Percentiles rank a stretch among this genome's conserved stretches.
Conservation (phyloP, 352 stramenopile genomes). For the Phytophthora syringae region DNA sequence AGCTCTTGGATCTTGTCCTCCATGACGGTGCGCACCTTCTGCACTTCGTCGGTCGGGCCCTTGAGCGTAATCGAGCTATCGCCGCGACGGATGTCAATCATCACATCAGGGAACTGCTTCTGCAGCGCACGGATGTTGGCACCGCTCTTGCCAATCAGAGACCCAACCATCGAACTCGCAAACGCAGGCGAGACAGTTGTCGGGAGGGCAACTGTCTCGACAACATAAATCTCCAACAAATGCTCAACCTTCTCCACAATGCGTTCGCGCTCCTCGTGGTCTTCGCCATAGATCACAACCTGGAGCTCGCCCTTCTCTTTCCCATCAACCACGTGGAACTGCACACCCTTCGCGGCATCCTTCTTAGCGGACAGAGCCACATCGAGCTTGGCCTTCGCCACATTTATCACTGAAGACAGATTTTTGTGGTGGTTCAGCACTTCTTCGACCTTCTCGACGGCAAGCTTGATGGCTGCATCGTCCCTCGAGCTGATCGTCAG, state of each 20-base stretch:
- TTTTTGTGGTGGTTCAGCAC: constrained; percentile 62
- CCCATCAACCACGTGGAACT: constrained; percentile 61
- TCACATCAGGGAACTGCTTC: constrained; percentile 62
- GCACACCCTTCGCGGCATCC: constrained; percentile 57
- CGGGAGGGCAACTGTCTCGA: constrained; percentile 60
- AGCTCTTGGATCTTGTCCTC: constrained; percentile 78
- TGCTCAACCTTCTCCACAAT: constrained; percentile 74
- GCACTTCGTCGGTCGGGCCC: constrained; percentile 55
- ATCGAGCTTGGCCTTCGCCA: constrained; percentile 54
- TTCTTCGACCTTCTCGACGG: constrained; percentile 61
- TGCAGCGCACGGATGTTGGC: constrained; percentile 78
- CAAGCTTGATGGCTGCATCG: constrained; percentile 64
- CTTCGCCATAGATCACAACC: constrained; percentile 61
- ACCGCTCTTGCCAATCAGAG: constrained; percentile 81
- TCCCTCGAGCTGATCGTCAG: constrained; percentile 76
- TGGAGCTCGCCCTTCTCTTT: constrained; percentile 48
- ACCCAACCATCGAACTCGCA: constrained; percentile 61
- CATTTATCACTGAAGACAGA: constrained; percentile 51
- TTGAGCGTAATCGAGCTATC: constrained; percentile 64
- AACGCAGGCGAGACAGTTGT: constrained; percentile 40
- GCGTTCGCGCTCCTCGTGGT: constrained; percentile 63
- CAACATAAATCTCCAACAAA: constrained; percentile 51
- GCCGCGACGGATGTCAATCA: constrained; percentile 67
- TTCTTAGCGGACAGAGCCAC: constrained; percentile 55
- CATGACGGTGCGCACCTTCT: constrained; percentile 65